These are phyloP conservation scores for Penicillium sp. DNA, from an alignment of 2,329 filamentous ascomycete genomes.

Conservation along the genomic window DNA sequence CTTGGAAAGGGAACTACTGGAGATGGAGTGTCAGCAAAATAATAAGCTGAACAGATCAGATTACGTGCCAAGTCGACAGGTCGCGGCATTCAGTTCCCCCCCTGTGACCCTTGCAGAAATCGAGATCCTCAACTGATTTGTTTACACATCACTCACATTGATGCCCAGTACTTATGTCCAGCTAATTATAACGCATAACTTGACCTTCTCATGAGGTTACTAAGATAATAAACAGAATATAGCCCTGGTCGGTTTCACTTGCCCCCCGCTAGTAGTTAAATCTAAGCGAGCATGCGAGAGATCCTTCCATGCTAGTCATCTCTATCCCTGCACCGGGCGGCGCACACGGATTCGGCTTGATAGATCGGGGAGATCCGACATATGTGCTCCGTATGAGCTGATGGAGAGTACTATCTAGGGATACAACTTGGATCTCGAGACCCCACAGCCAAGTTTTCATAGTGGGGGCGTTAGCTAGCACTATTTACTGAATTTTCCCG, in stretches of 20 bases:
- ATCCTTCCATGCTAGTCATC: neutral
- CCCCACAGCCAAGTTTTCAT: neutral
- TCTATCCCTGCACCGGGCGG: neutral
- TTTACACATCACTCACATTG: neutral
- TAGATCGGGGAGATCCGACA: neutral
- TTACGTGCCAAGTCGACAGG: slow-evolving; percentile 6
- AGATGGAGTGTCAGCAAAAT: no score
- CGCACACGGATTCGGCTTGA: neutral
- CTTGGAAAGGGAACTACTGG: neutral
- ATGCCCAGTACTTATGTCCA: neutral
- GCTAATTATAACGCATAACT: no score
- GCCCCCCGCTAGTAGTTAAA: neutral
- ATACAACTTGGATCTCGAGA: neutral
- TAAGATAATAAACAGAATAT: neutral
- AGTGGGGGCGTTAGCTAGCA: no score
- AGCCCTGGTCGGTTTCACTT: neutral
- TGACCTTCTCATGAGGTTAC: neutral
- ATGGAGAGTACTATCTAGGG: neutral
- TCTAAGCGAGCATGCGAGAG: neutral
- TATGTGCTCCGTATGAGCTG: neutral
- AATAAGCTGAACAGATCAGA: neutral
- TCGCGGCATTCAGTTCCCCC: slow-evolving; percentile 4
- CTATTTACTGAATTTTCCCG: no score
- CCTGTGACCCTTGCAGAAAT: slow-evolving; percentile 11
- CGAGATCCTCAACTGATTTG: neutral